Conservation (phyloP, 352 stramenopile genomes). For the Halophytophthora polymorphica region DNA sequence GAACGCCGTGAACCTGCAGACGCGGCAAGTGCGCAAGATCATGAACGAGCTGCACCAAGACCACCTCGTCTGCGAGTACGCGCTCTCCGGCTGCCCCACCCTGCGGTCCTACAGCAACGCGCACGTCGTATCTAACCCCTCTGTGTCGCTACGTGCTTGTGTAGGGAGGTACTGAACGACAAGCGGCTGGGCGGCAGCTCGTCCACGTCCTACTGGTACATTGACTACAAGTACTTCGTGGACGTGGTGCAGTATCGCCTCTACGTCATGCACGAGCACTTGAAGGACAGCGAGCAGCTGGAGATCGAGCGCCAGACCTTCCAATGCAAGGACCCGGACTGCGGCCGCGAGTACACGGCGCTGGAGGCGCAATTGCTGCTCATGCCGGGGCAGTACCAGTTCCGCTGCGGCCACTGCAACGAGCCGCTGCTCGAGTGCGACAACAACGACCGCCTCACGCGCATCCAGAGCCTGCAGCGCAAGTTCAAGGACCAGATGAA, state of each 20-base stretch:
- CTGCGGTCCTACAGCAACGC: background rate
- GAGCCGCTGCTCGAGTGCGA: slow-evolving; percentile 83
- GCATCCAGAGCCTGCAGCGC: slow-evolving; percentile 71
- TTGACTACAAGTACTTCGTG: slow-evolving; percentile 92
- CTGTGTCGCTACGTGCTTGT: slow-evolving; percentile 2
- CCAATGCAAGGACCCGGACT: slow-evolving; percentile 82
- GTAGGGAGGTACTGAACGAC: slow-evolving; percentile 85
- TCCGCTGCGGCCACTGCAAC: slow-evolving; percentile 86
- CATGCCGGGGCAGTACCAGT: slow-evolving; percentile 80
- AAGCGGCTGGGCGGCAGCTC: slow-evolving; percentile 80
- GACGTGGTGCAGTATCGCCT: slow-evolving; percentile 87
- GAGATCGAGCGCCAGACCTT: slow-evolving; percentile 88
- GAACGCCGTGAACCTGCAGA: slow-evolving; percentile 85
- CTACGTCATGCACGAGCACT: slow-evolving; percentile 84
- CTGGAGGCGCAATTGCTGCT: slow-evolving; percentile 80
- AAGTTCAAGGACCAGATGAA: slow-evolving; percentile 92
- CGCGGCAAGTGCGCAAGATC: slow-evolving; percentile 86
- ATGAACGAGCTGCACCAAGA: slow-evolving; percentile 88
- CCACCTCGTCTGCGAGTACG: slow-evolving; percentile 82
- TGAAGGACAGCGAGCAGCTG: slow-evolving; percentile 83
- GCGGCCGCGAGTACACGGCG: slow-evolving; percentile 83
- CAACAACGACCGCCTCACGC: slow-evolving; percentile 79
- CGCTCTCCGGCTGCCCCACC: slow-evolving; percentile 9
- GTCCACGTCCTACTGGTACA: slow-evolving; percentile 90
- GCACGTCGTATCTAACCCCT: background rate